Conservation (phyloP, 208 protist species). For the Angomonas desouzai region DNA sequence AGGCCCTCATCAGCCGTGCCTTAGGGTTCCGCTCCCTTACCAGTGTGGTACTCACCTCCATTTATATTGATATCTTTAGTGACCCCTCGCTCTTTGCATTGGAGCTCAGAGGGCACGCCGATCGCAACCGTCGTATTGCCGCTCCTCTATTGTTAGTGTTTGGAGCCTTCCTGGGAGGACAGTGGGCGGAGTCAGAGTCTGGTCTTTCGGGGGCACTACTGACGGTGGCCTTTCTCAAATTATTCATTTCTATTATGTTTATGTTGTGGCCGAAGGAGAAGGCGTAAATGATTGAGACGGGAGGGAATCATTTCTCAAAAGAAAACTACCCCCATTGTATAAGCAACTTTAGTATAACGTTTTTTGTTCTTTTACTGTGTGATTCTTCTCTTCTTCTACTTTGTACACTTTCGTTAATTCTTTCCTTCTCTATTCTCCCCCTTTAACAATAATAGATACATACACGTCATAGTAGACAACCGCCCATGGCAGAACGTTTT, state of each 20-base stretch:
- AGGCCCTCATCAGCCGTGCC: constrained; percentile 17
- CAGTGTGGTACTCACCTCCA: constrained; percentile 22
- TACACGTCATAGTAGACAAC: no score
- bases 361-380: constrained; percentile 12
- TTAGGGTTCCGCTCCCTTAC: constrained; percentile 19
- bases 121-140: constrained; percentile 17
- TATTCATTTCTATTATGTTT: constrained; percentile 18
- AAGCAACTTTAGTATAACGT: no score
- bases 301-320: not conserved
- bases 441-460: no score
- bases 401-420: constrained; percentile 13
- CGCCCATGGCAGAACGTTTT: not conserved
- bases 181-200: constrained; percentile 17
- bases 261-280: constrained; percentile 14
- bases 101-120: constrained; percentile 1
- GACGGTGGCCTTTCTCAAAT: constrained; percentile 12
- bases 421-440: not conserved
- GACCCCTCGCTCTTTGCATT: constrained; percentile 15
- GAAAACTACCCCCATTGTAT: no score
- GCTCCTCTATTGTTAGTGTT: constrained; percentile 18
- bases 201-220: constrained; percentile 16
- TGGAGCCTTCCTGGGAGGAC: constrained; percentile 17
- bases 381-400: constrained; percentile 9
- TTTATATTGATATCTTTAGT: constrained; percentile 20
- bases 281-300: not conserved